phyloP scores from a whole-genome alignment of 371 early-diverging fungal species.

The Apophysomyces sp. region DNA sequence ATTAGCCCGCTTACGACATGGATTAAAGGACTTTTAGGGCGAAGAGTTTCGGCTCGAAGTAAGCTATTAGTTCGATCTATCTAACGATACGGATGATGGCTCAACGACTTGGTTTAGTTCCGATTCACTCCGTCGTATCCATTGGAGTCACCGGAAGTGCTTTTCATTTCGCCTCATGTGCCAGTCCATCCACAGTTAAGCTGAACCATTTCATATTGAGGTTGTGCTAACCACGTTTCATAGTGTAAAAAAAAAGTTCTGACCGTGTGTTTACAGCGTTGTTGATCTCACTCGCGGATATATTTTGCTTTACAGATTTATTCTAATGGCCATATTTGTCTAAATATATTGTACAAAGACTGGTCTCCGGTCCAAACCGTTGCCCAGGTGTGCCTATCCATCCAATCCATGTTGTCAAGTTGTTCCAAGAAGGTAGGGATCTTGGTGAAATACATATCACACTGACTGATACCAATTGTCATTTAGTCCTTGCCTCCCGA shows the following conservation, averaged over 20 bases:
- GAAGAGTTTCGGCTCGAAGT: constrained; percentile 72
- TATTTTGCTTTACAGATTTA: constrained; percentile 57
- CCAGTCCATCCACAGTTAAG: constrained; percentile 87
- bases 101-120: constrained; percentile 49
- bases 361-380: constrained; percentile 97
- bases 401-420: constrained; percentile 90
- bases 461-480: neutral
- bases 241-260: constrained; percentile 6
- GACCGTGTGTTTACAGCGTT: neutral
- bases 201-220: neutral
- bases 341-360: constrained; percentile 93
- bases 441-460: neutral
- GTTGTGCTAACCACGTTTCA: neutral
- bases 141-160: constrained; percentile 83
- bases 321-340: constrained; percentile 94
- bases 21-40: constrained; percentile 28
- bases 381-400: constrained; percentile 88
- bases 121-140: constrained; percentile 84
- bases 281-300: neutral
- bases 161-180: constrained; percentile 66
- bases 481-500: constrained; percentile 74
- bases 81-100: neutral
- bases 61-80: neutral
- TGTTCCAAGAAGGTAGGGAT: constrained; percentile 70
- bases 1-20: neutral